Conservation (phyloP, 2,329 filamentous ascomycete species). For the Nemania serpens region DNA sequence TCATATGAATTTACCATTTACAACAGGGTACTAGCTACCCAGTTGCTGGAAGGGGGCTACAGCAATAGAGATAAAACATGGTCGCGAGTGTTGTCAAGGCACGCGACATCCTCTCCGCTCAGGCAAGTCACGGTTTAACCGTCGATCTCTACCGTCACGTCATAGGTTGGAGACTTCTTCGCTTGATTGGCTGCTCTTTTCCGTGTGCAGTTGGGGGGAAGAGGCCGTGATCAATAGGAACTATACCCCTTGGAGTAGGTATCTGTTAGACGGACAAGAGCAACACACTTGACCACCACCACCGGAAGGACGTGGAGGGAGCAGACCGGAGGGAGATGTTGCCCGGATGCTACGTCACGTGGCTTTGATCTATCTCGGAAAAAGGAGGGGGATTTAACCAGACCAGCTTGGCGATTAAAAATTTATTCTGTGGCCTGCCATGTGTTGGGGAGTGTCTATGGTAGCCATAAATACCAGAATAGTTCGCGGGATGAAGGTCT, state of each 20-base stretch:
- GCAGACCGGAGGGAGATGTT: too few relatives aligned
- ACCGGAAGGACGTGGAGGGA: neutral
- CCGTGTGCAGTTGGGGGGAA: neutral
- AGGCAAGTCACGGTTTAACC: neutral
- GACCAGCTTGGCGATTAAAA: neutral
- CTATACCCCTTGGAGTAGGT: neutral
- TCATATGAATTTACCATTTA: too few relatives aligned
- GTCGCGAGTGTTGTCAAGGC: neutral
- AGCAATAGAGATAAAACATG: neutral
- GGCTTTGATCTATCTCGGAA: neutral
- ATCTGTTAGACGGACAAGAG: neutral
- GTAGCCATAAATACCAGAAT: neutral
- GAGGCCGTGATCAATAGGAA: neutral
- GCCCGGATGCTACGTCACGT: neutral
- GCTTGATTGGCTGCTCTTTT: conserved; percentile 1
- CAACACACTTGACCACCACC: neutral
- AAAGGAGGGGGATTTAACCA: conserved; percentile 10
- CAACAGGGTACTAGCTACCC: too few relatives aligned
- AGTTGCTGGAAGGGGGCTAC: too few relatives aligned
- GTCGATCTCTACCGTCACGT: neutral
- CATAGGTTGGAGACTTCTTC: neutral
- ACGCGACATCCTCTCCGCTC: neutral
- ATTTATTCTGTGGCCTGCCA: neutral
- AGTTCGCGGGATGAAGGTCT: neutral
- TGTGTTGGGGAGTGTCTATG: neutral